Base-by-base conservation (phyloP, 768 basidiomycete species). In the Tephrocybe sp. region DNA sequence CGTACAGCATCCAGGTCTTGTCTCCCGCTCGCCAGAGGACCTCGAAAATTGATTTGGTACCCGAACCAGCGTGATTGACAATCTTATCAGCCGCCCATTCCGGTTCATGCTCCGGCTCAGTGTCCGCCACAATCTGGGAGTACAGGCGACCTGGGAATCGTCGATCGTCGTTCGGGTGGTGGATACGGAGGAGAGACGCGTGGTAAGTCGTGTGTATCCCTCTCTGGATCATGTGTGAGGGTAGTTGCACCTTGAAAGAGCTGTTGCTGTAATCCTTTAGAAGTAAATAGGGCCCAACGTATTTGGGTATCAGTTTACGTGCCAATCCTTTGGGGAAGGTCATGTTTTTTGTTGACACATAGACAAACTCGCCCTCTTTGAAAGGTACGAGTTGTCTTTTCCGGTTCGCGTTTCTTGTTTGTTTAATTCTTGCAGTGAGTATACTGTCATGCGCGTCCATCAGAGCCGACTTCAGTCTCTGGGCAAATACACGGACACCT, bases 401-500 rank as follows among this genome's bases (percentile, higher is more conserved):
- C 0, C 49, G 5, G 42, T 69, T 66, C 0, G 62, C 60, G 2
- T 67, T 50, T 22, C 55, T 16, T 0, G 59, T 60, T 25, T 67
- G 62, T 1, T 42, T 23, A 0, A 64, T 48, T 0, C 62, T 46
- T 12, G 54, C 53, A 13, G 38, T 57, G 16, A 68, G 56, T 8
- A 71, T 63, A 6, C 59, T 57, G 39, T 72, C 59, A 44, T 70
- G 68, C 0, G 69, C 69, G 1, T 49, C 30, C 38, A 59, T 34
- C 0, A 70, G 8, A n/a, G 60, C 57, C 3, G 53, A 30, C n/a
- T 55, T 38, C 1, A 56, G 57, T 18, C 50, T 25, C 30, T 59
- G 44, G 0, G 60, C 63, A 45, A 69, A 70, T 0, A 36, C 46
- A 0, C 47, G 18, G 0, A 68, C 64, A 0, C 66, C 67, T 4